These are phyloP conservation scores for Pelargonium australe DNA, from an alignment of 441 rosid genomes.

Conservation along the genomic window DNA sequence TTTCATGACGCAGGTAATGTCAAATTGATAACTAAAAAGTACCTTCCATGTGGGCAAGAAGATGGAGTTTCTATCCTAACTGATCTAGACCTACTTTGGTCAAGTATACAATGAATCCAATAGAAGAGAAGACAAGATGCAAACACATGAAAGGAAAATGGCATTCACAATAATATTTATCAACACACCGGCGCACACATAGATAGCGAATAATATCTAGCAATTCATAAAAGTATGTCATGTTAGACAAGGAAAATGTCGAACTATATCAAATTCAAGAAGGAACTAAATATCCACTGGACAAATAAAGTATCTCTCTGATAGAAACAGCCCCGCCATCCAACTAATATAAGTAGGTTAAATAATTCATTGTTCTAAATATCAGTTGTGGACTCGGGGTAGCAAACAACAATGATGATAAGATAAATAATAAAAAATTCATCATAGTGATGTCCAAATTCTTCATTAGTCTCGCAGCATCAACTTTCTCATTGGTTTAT, in stretches of 20 bases:
- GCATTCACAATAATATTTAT: neutral
- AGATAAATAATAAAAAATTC: neutral
- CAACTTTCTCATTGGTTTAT: neutral
- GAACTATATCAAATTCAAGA: too few relatives aligned
- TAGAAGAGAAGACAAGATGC: neutral
- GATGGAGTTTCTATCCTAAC: neutral
- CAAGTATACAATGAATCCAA: neutral
- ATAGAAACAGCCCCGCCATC: neutral
- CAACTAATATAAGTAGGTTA: neutral
- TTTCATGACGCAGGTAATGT: neutral
- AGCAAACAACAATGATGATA: conserved; percentile 3
- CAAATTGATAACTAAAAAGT: neutral
- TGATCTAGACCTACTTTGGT: neutral
- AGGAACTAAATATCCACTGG: neutral
- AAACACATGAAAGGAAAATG: neutral
- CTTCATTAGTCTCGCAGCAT: neutral
- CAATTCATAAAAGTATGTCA: neutral
- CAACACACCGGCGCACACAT: neutral
- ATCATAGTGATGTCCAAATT: neutral
- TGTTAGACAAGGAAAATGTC: too few relatives aligned
- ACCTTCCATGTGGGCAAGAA: neutral
- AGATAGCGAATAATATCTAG: neutral
- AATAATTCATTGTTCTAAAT: neutral
- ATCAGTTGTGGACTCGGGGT: neutral
- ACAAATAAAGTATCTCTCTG: neutral